Evolutionary conservation across 352 stramenopile species (phyloP).

Genomic region (Globisporangium ultimum): DNA sequence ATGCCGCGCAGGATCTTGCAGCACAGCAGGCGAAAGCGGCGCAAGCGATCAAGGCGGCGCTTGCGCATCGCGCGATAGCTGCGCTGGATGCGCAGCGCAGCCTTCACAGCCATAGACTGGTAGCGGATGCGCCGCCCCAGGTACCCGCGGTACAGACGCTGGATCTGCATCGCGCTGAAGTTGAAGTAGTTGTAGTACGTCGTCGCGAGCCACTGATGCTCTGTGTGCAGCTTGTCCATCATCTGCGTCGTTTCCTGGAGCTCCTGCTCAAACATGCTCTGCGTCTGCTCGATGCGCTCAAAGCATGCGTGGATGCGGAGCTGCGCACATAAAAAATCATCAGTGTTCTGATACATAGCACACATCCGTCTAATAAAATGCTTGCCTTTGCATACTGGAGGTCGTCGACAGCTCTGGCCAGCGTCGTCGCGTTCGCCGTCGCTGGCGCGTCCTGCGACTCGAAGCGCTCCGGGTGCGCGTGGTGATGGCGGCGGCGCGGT

Average conservation of each 20-base stretch:
- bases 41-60: slow-evolving; percentile 22
- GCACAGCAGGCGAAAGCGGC: slow-evolving; percentile 36
- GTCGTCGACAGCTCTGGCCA: slow-evolving; percentile 26
- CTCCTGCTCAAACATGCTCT: slow-evolving; percentile 29
- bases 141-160: slow-evolving; percentile 87
- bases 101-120: slow-evolving; percentile 33
- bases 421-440: slow-evolving; percentile 14
- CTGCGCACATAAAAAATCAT: slow-evolving; percentile 7
- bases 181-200: slow-evolving; percentile 29
- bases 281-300: slow-evolving; percentile 30
- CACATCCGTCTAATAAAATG: neutral
- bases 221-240: slow-evolving; percentile 17
- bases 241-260: slow-evolving; percentile 21
- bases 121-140: slow-evolving; percentile 48
- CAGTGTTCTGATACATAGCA: neutral
- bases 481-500: slow-evolving; percentile 10
- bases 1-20: slow-evolving; percentile 54
- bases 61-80: slow-evolving; percentile 35
- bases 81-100: slow-evolving; percentile 43
- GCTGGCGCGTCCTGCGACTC: slow-evolving; percentile 23
- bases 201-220: slow-evolving; percentile 22
- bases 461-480: slow-evolving; percentile 11
- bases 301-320: slow-evolving; percentile 14
- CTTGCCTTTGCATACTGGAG: slow-evolving; percentile 18
- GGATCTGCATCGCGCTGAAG: slow-evolving; percentile 55